Percentiles rank a stretch among this genome's conserved stretches.
Evolutionary conservation across 805 yeast genomes (phyloP).

Genomic region (Candida nanaspora): DNA sequence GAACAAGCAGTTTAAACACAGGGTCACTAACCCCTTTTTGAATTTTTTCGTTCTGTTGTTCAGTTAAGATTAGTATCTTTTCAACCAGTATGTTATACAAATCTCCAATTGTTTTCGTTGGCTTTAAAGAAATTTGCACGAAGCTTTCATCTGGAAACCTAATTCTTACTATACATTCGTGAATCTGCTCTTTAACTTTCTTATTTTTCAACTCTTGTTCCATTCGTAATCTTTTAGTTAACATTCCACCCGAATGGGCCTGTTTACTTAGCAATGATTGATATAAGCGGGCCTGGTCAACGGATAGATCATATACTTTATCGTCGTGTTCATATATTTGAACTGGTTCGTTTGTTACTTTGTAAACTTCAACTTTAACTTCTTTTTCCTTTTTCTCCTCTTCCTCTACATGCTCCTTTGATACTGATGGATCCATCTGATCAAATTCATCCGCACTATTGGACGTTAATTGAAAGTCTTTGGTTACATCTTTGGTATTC

Average conservation of each 20-base stretch:
- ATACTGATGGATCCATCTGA: background rate
- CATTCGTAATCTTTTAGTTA: constrained; percentile 27
- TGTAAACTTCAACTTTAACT: constrained; percentile 12
- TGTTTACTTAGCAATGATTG: constrained; percentile 39
- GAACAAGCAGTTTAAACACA: constrained; percentile 29
- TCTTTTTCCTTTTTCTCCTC: constrained; percentile 1
- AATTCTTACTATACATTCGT: constrained; percentile 38
- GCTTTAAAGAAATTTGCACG: constrained; percentile 42
- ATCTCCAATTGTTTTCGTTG: constrained; percentile 30
- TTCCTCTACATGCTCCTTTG: background rate
- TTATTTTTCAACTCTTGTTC: constrained; percentile 20
- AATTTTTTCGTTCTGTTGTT: constrained; percentile 23
- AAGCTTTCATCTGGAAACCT: constrained; percentile 51
- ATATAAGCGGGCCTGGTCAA: constrained; percentile 47
- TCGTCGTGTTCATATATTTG: constrained; percentile 20
- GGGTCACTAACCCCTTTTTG: constrained; percentile 14
- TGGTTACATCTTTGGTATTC: background rate
- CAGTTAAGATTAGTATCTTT: constrained; percentile 24
- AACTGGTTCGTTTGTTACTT: constrained; percentile 7
- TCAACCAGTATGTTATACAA: constrained; percentile 13
- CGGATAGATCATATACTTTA: constrained; percentile 37
- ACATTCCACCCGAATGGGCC: constrained; percentile 30
- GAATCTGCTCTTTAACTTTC: constrained; percentile 10
- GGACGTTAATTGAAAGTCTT: no score
- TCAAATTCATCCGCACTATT: no score